Evolutionary conservation across 2,329 filamentous ascomycete species (phyloP), one percentile per base, ranked within the genome.

Genomic region (Botryotinia globosa): DNA sequence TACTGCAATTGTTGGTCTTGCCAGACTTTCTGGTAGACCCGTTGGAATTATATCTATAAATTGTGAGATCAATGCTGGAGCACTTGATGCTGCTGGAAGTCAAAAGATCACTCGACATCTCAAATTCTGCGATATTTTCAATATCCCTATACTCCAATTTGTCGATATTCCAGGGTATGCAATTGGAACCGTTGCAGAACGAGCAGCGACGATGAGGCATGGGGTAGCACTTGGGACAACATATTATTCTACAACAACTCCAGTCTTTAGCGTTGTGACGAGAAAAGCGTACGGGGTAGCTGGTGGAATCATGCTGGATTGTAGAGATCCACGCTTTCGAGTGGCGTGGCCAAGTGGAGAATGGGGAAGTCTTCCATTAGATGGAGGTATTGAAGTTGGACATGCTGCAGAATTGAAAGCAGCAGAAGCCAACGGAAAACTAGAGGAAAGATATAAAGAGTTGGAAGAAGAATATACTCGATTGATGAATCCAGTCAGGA

Each of bases 91-190:
- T 0, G 82, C 84, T 0, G 88, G 88, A 8, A 87, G 85, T 16
- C 89, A 90, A 75, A 91, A 91, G 77, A 82, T 90, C 32, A 86
- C 85, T 0, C 82, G 87, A 3, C 85, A 90, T 79, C 80, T 91
- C 51, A 90, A 90, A 77, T 85, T 91, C 77, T 87, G 88, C 74
- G 89, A 91, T 77, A 84, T 90, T 61, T 90, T 91, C 83, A 91
- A 91, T 74, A 81, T 91, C 4, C 89, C 89, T 0, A 82, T 90
- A 6, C 73, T 91, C 12, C 89, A 91, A 77, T 90, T 91, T 75
- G 83, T 91, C 8, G 89, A 91, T 78, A 83, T 89, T 3, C 89
- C 87, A 5, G 87, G 89, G 1, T 91, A 90, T 75, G 88, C 89
- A 0, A 88, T 91, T 61, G 89, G 89, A 0, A 90, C 89, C 0